A percentile compares a stretch with the other conserved stretches of the same genome.
Conservation (phyloP, 164 flowering plant genomes). For the Umbellularia californica region DNA sequence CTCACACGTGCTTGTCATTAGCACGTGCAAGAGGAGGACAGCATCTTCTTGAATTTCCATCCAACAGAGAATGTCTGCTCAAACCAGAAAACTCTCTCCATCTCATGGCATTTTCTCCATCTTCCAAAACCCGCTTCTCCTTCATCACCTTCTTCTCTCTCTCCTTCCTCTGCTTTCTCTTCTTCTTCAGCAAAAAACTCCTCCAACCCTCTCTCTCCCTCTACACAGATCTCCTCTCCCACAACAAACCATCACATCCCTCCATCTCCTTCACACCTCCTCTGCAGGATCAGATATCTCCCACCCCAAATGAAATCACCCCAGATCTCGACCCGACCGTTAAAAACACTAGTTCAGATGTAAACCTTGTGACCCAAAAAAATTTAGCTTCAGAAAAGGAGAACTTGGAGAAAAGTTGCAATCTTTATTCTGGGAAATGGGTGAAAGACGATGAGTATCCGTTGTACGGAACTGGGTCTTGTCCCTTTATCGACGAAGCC, state of each 20-base stretch:
- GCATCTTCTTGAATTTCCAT: background rate
- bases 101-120: background rate
- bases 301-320: too few species aligned
- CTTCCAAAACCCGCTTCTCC: background rate
- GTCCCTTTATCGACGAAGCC: slow-evolving; percentile 87
- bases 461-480: slow-evolving; percentile 48
- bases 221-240: background rate
- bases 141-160: background rate
- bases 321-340: background rate
- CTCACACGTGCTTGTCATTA: too few species aligned
- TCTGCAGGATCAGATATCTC: background rate
- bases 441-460: slow-evolving; percentile 68
- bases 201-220: background rate
- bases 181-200: slow-evolving; percentile 11
- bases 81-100: background rate
- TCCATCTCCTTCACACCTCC: slow-evolving; percentile 9
- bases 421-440: slow-evolving; percentile 71
- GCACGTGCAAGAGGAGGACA: too few species aligned
- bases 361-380: background rate
- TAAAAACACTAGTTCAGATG: background rate
- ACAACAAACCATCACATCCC: background rate
- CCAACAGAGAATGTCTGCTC: background rate
- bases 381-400: background rate
- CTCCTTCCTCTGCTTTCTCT: background rate
- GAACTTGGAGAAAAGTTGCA: slow-evolving; percentile 30